Conservation (phyloP, 1,284 basidiomycete species). For the Marasmius sp. region DNA sequence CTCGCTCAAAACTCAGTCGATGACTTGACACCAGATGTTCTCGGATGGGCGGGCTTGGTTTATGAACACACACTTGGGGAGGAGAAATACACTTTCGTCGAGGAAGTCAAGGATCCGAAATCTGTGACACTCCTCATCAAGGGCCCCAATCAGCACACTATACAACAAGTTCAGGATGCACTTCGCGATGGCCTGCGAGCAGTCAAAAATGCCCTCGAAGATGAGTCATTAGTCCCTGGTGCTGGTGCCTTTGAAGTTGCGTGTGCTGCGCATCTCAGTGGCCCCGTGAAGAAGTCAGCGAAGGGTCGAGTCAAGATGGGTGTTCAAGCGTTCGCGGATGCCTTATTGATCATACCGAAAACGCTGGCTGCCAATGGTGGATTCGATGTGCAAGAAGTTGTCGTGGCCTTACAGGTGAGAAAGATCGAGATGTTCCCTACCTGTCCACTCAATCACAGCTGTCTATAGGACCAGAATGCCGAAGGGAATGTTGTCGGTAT, state of each 20-base stretch:
- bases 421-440: slow-evolving; percentile 10
- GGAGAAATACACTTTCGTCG: slow-evolving; percentile 98
- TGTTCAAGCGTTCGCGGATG: slow-evolving; percentile 96
- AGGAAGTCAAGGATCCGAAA: slow-evolving; percentile 96
- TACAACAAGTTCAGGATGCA: slow-evolving; percentile 95
- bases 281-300: slow-evolving; percentile 80
- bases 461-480: slow-evolving; percentile 80
- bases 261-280: slow-evolving; percentile 83
- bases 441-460: slow-evolving; percentile 11
- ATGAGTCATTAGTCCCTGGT: slow-evolving; percentile 86
- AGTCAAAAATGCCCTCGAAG: slow-evolving; percentile 97
- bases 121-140: slow-evolving; percentile 97
- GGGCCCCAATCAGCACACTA: slow-evolving; percentile 97
- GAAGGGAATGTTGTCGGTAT: slow-evolving; percentile 91
- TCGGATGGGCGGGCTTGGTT: slow-evolving; percentile 97
- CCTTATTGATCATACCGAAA: slow-evolving; percentile 93
- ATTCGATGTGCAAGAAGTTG: slow-evolving; percentile 95
- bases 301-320: slow-evolving; percentile 98
- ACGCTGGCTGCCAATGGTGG: slow-evolving; percentile 96
- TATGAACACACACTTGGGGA: slow-evolving; percentile 99
- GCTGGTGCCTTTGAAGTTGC: slow-evolving; percentile 97
- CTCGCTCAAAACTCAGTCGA: slow-evolving; percentile 98
- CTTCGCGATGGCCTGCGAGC: slow-evolving; percentile 94
- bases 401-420: slow-evolving; percentile 84
- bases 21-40: slow-evolving; percentile 86